These are phyloP conservation scores for Prosopis cineraria DNA, from an alignment of 306 rosid species.

Conservation along the genomic window DNA sequence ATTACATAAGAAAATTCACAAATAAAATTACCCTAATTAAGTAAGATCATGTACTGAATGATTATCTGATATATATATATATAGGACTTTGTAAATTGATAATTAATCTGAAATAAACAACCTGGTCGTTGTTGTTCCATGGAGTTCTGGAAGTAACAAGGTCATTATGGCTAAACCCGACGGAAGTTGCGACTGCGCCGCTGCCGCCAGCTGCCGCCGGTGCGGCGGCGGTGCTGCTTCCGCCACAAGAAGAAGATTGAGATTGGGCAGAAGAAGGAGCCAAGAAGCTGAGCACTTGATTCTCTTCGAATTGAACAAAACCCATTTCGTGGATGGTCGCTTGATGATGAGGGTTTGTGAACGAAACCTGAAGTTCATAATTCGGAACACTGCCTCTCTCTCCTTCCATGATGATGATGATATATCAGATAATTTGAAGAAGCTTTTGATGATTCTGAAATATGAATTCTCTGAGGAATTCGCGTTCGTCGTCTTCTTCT, in stretches of 20 bases:
- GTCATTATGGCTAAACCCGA: conserved; percentile 54
- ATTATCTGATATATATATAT: neutral
- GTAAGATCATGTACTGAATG: neutral
- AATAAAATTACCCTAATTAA: conserved; percentile 35
- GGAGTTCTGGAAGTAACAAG: conserved; percentile 53
- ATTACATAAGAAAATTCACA: neutral
- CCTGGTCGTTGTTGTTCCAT: conserved; percentile 80
- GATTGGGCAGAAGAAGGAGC: conserved; percentile 53
- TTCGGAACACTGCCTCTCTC: conserved; percentile 53
- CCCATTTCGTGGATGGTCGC: conserved; percentile 65
- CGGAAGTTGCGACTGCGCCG: conserved; percentile 10
- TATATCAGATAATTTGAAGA: neutral
- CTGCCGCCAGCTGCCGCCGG: conserved; percentile 12
- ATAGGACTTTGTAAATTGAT: neutral
- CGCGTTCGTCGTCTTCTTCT: neutral
- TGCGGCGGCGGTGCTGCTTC: neutral
- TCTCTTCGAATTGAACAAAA: conserved; percentile 78
- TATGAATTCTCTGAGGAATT: conserved; percentile 6
- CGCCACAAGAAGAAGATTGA: conserved; percentile 32
- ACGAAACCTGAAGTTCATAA: conserved; percentile 70
- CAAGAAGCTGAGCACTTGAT: conserved; percentile 81
- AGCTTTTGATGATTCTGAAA: neutral
- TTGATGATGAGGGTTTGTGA: conserved; percentile 44
- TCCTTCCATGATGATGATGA: conserved; percentile 87
- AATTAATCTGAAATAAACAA: conserved; percentile 18